These are phyloP conservation scores for Magnusiomyces fungicola DNA, from an alignment of 1,139 yeast genomes.

Conservation along the genomic window DNA sequence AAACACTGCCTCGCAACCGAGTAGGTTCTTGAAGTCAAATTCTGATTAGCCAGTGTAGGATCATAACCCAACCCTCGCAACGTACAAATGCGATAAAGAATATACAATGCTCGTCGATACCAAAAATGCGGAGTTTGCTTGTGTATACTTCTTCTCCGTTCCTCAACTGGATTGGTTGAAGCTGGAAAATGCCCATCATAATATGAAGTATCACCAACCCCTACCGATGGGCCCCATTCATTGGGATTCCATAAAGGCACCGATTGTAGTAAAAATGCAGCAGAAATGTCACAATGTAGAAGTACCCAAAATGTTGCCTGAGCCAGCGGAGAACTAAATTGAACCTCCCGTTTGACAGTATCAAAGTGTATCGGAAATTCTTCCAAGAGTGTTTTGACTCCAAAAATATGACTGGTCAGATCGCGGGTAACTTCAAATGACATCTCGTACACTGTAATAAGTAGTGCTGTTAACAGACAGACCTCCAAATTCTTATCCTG, in stretches of 20 bases:
- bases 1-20: neutral
- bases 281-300: neutral
- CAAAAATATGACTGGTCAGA: slow-evolving; percentile 5
- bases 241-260: slow-evolving; percentile 6
- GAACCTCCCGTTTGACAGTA: neutral
- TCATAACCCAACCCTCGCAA: slow-evolving; percentile 3
- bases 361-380: slow-evolving; percentile 2
- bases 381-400: slow-evolving; percentile 4
- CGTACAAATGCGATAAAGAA: neutral
- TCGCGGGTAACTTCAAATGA: neutral
- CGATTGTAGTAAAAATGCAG: slow-evolving; percentile 1
- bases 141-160: too few relatives aligned
- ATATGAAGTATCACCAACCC: neutral
- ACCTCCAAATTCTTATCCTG: slow-evolving; percentile 1
- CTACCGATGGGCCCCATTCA: slow-evolving; percentile 4
- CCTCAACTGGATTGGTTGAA: neutral
- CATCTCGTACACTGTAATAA: slow-evolving; percentile 4
- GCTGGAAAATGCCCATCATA: neutral
- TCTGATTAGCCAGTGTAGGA: neutral
- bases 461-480: slow-evolving; percentile 1
- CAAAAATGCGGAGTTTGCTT: slow-evolving; percentile 1
- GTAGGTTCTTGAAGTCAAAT: neutral
- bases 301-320: slow-evolving; percentile 5
- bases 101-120: neutral
- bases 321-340: neutral